These are phyloP conservation scores for Phoenix roebelenii DNA, from an alignment of 176 grass and related monocot genomes.

Conservation along the genomic window DNA sequence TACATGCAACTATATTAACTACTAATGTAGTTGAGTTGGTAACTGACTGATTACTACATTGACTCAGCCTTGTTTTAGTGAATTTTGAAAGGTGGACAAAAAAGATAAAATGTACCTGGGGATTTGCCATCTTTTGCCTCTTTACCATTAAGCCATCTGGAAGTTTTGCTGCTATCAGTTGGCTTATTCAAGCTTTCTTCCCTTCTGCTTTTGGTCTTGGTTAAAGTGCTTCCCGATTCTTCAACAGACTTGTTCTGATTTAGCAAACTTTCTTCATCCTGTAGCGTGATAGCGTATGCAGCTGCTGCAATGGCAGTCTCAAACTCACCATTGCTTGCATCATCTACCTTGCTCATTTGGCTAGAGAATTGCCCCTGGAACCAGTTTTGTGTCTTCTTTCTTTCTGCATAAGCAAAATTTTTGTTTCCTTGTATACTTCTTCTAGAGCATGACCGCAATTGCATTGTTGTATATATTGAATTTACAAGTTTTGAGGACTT, in stretches of 20 bases:
- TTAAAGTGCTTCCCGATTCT: neutral
- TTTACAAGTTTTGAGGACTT: no score
- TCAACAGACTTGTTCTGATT: slow-evolving; percentile 24
- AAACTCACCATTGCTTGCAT: slow-evolving; percentile 23
- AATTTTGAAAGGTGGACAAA: neutral
- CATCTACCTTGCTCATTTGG: slow-evolving; percentile 29
- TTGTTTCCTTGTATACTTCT: neutral
- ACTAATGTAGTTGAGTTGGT: no score
- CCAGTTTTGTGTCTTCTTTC: slow-evolving; percentile 4
- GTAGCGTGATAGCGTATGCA: slow-evolving; percentile 45
- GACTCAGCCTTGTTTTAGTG: no score
- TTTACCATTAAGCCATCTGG: slow-evolving; percentile 59
- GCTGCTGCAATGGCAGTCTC: slow-evolving; percentile 50
- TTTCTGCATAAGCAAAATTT: neutral
- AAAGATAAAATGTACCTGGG: slow-evolving; percentile 27
- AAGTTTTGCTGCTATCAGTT: slow-evolving; percentile 38
- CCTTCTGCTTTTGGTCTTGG: slow-evolving; percentile 7
- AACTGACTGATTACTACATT: no score
- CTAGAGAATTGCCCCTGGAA: slow-evolving; percentile 14
- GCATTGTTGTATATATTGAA: no score
- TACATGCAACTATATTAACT: no score
- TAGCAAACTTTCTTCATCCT: slow-evolving; percentile 43
- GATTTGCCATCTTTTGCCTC: slow-evolving; percentile 40
- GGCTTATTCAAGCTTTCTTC: slow-evolving; percentile 42
- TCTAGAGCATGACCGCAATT: neutral